Conservation (phyloP, 1,284 basidiomycete species). For the Naganishia liquefaciens region DNA sequence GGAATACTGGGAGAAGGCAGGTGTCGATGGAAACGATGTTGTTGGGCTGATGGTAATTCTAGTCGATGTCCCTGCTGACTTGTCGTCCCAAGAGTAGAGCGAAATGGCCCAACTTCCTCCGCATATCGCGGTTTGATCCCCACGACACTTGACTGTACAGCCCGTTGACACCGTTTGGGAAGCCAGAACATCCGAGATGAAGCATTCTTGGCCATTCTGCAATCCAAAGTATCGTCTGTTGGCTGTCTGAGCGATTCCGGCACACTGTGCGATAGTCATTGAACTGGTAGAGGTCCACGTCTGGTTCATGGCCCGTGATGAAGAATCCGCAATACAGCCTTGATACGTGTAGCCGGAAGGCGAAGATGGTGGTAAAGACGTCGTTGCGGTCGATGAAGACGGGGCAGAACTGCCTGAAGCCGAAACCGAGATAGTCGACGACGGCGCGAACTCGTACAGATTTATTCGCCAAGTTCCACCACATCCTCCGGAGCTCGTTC, state of each 20-base stretch:
- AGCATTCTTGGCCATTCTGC: conserved; percentile 37
- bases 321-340: conserved; percentile 22
- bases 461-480: conserved; percentile 15
- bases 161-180: conserved; percentile 27
- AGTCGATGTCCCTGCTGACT: too few species aligned
- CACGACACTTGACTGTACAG: conserved; percentile 34
- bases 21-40: too few species aligned
- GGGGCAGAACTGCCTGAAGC: too few species aligned
- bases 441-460: conserved; percentile 23
- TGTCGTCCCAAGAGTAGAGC: conserved; percentile 19
- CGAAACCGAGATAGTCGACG: too few species aligned
- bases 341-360: not conserved
- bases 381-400: too few species aligned
- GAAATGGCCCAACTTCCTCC: conserved; percentile 21
- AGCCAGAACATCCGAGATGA: conserved; percentile 36
- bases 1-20: too few species aligned
- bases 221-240: conserved; percentile 37
- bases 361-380: too few species aligned
- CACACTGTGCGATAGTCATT: conserved; percentile 37
- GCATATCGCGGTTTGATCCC: conserved; percentile 29
- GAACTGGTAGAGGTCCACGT: conserved; percentile 25
- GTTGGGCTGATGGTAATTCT: too few species aligned
- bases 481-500: conserved; percentile 20
- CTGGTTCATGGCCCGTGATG: conserved; percentile 16
- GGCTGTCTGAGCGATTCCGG: not conserved